These are phyloP conservation scores for Crucibulum laeve DNA, from an alignment of 768 basidiomycete species.

Conservation along the genomic window DNA sequence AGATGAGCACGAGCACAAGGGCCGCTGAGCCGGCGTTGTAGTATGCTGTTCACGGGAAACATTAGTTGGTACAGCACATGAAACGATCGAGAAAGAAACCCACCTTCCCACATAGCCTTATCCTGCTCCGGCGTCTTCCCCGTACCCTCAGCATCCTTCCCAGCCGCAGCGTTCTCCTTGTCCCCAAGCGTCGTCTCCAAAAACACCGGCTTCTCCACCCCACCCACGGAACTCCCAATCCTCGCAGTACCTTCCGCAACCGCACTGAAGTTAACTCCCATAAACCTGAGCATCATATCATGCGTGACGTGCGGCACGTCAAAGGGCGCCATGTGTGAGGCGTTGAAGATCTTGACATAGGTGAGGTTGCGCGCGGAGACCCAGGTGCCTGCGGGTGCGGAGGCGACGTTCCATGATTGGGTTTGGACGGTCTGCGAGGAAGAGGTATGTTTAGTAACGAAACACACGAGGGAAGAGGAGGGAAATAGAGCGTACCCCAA, in stretches of 20 bases:
- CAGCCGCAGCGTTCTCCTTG: too few species aligned
- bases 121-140: conserved; percentile 72
- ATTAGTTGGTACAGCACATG: conserved; percentile 4
- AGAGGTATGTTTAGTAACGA: conserved; percentile 7
- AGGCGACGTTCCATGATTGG: conserved; percentile 73
- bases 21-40: conserved; percentile 91
- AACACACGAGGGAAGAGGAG: not conserved
- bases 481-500: conserved; percentile 57
- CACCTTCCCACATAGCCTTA: conserved; percentile 90
- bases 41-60: conserved; percentile 53
- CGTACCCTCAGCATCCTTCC: conserved; percentile 28
- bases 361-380: conserved; percentile 85
- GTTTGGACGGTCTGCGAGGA: conserved; percentile 55
- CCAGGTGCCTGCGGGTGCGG: conserved; percentile 85
- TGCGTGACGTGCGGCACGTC: conserved; percentile 87
- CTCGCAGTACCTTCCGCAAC: conserved; percentile 77
- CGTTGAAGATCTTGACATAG: conserved; percentile 91
- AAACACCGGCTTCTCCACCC: conserved; percentile 61
- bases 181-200: conserved; percentile 32
- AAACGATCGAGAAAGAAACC: conserved; percentile 12
- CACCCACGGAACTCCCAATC: conserved; percentile 80
- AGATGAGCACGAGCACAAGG: conserved; percentile 74
- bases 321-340: conserved; percentile 93
- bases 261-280: conserved; percentile 83
- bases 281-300: conserved; percentile 98